These are phyloP conservation scores for Mycena sp. DNA, from an alignment of 1,284 basidiomycete species.

Conservation along the genomic window DNA sequence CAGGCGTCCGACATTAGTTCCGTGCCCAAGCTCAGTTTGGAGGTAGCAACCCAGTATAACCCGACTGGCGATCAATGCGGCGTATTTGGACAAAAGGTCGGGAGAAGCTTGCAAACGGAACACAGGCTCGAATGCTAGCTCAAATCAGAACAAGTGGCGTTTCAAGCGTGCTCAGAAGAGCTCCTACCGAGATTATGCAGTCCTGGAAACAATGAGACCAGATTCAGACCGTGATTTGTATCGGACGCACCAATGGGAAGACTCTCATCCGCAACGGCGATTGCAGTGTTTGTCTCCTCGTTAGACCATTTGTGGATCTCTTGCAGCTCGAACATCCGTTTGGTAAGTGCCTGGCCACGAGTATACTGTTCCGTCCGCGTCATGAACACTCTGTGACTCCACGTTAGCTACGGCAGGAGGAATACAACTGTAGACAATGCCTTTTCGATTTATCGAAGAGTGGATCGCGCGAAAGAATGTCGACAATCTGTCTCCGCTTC, in stretches of 20 bases:
- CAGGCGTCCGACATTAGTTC: constrained; percentile 73
- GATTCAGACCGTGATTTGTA: neutral
- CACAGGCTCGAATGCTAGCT: constrained; percentile 72
- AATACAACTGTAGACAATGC: constrained; percentile 45
- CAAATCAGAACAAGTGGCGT: neutral
- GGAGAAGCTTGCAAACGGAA: constrained; percentile 67
- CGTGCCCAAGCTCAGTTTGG: constrained; percentile 83
- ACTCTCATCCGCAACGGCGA: constrained; percentile 58
- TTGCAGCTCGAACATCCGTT: constrained; percentile 65
- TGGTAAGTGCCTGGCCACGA: constrained; percentile 59
- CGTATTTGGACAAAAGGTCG: constrained; percentile 59
- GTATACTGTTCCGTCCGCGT: constrained; percentile 60
- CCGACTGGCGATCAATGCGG: constrained; percentile 55
- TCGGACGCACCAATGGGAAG: constrained; percentile 54
- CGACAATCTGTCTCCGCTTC: constrained; percentile 55
- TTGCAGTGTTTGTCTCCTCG: constrained; percentile 55
- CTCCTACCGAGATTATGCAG: constrained; percentile 64
- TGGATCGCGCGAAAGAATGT: constrained; percentile 63
- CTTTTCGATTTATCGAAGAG: constrained; percentile 71
- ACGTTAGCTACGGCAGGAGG: neutral
- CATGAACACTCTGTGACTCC: constrained; percentile 57
- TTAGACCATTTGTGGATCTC: constrained; percentile 62
- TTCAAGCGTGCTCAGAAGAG: neutral
- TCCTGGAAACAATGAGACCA: neutral
- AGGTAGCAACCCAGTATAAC: constrained; percentile 79